These are phyloP conservation scores for Nyctanthes arbortristis DNA, from an alignment of 257 asterid species.

Conservation along the genomic window DNA sequence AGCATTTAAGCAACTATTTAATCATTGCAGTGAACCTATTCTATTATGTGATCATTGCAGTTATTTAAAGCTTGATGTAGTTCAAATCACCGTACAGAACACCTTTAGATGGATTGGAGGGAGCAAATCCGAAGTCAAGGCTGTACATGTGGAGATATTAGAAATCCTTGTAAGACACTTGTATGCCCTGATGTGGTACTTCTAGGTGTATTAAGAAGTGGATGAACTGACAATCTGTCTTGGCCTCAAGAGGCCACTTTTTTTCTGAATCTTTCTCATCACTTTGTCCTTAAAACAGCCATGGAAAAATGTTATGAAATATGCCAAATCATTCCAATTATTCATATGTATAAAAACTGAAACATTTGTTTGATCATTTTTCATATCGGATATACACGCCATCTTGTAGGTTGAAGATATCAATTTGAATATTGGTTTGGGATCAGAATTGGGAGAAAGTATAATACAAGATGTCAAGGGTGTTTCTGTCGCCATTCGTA, in stretches of 20 bases:
- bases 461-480: conserved; percentile 89
- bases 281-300: not conserved
- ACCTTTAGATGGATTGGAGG: conserved; percentile 80
- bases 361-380: conserved; percentile 6
- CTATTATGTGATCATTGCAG: conserved; percentile 54
- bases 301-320: conserved; percentile 4
- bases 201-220: conserved; percentile 3
- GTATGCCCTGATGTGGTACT: conserved; percentile 27
- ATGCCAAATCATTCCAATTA: conserved; percentile 1
- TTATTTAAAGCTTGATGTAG: conserved; percentile 94
- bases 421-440: conserved; percentile 88
- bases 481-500: conserved; percentile 63
- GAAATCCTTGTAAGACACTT: conserved; percentile 67
- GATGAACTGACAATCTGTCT: conserved; percentile 12
- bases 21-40: not conserved
- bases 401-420: conserved; percentile 84
- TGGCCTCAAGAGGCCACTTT: conserved; percentile 8
- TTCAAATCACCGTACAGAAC: conserved; percentile 92
- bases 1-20: conserved; percentile 4
- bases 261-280: conserved; percentile 6
- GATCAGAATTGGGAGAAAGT: conserved; percentile 83
- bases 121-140: conserved; percentile 65
- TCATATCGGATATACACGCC: conserved; percentile 8
- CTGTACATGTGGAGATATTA: conserved; percentile 78
- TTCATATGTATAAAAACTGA: not conserved